phyloP scores from a whole-genome alignment of 768 basidiomycete species.

The Boletus eberwhitei region DNA sequence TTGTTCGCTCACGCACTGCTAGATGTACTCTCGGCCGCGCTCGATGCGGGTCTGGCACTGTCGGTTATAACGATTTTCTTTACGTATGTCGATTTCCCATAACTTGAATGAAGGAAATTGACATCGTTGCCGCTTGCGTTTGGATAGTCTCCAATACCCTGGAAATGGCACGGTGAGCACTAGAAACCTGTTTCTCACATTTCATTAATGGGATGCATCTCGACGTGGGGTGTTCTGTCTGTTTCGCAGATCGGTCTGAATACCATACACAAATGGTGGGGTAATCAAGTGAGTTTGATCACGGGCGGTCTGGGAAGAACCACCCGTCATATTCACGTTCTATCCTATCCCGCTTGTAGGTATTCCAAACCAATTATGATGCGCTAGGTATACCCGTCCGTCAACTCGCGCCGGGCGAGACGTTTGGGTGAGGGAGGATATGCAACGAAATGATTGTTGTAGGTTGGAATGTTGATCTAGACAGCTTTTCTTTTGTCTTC shows the following conservation, averaged over 20 bases:
- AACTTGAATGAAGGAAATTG: background rate
- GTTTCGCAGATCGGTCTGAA: slow-evolving; percentile 18
- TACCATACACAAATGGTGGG: slow-evolving; percentile 28
- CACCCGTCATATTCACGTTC: background rate
- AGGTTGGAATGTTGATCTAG: background rate
- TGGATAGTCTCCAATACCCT: slow-evolving; percentile 29
- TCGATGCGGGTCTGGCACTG: slow-evolving; percentile 70
- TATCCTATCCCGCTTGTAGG: slow-evolving; percentile 8
- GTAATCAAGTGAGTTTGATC: slow-evolving; percentile 19
- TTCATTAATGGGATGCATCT: background rate
- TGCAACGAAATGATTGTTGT: background rate
- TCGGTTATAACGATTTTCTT: slow-evolving; percentile 69
- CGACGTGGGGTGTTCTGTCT: background rate
- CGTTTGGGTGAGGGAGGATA: slow-evolving; percentile 8
- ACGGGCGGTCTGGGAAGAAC: background rate
- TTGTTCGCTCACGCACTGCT: background rate
- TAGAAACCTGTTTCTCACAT: background rate
- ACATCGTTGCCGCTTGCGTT: background rate
- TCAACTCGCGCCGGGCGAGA: slow-evolving; percentile 22
- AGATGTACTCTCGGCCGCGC: slow-evolving; percentile 74
- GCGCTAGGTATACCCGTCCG: slow-evolving; percentile 26
- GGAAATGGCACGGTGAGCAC: slow-evolving; percentile 19
- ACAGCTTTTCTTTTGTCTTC: background rate
- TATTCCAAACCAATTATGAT: slow-evolving; percentile 21
- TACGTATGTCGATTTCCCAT: slow-evolving; percentile 40